A percentile compares a stretch with the other conserved stretches of the same genome.
phyloP scores from a whole-genome alignment of 2,329 filamentous ascomycete species.

The Penicillium sp. region DNA sequence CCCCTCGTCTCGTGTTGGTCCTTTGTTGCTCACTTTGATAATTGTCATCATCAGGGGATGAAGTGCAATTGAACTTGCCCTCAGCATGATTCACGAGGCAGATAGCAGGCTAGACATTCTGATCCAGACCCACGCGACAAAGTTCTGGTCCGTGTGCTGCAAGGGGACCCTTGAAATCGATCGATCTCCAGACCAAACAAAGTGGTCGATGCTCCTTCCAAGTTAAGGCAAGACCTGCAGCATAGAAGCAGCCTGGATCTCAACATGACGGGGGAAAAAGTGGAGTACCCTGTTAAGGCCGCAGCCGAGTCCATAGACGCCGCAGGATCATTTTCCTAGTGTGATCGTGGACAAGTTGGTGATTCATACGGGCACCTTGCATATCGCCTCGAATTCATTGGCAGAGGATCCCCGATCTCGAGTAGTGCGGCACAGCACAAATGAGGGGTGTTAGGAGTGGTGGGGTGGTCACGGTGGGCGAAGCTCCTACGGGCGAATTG shows the following conservation, averaged over 20 bases:
- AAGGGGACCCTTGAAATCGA: slow-evolving; percentile 11
- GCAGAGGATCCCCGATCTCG: slow-evolving; percentile 13
- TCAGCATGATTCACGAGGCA: neutral
- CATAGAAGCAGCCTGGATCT: slow-evolving; percentile 9
- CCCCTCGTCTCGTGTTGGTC: slow-evolving; percentile 4
- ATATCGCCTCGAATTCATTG: slow-evolving; percentile 24
- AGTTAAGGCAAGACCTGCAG: slow-evolving; percentile 7
- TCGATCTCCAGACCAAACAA: slow-evolving; percentile 9
- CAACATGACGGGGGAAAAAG: slow-evolving; percentile 6
- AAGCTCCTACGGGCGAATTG: slow-evolving; percentile 19
- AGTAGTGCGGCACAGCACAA: neutral
- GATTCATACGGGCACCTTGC: slow-evolving; percentile 28
- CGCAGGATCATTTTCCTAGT: slow-evolving; percentile 7
- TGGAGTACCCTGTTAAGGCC: neutral
- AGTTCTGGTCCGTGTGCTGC: slow-evolving; percentile 3
- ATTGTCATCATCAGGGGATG: neutral
- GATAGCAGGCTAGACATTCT: neutral
- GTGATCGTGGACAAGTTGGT: slow-evolving; percentile 22
- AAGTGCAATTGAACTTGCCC: neutral
- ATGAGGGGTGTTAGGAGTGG: neutral
- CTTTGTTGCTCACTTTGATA: neutral
- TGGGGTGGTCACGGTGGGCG: slow-evolving; percentile 8
- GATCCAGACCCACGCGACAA: slow-evolving; percentile 10
- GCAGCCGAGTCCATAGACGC: neutral
- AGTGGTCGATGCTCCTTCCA: slow-evolving; percentile 13